phyloP scores from a whole-genome alignment of 208 protist genomes.

The Trypanosomatidae sp. region DNA sequence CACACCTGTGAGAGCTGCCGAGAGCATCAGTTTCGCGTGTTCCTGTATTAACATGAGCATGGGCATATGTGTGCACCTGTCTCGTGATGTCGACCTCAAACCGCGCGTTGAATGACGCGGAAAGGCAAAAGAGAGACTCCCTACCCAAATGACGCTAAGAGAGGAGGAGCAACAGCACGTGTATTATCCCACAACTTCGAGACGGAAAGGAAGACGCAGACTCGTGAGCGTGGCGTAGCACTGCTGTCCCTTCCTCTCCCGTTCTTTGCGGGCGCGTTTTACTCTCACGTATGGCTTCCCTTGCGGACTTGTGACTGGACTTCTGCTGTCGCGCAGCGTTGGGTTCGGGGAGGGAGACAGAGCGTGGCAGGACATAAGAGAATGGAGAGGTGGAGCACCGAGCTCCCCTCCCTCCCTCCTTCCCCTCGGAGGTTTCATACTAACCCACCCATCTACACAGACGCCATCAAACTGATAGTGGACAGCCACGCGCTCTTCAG shows the following conservation, averaged over 20 bases:
- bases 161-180: background rate
- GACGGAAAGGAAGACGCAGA: background rate
- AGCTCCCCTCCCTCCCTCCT: background rate
- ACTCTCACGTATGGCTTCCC: background rate
- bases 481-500: background rate
- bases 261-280: background rate
- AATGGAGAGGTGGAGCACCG: background rate
- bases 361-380: background rate
- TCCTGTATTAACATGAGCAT: background rate
- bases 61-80: background rate
- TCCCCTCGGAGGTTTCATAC: background rate
- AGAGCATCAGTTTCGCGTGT: background rate
- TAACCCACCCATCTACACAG: background rate
- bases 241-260: background rate
- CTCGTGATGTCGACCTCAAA: background rate
- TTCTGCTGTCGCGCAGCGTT: background rate
- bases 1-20: conserved; percentile 27
- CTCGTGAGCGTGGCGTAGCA: background rate
- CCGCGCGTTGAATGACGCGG: background rate
- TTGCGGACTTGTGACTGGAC: background rate
- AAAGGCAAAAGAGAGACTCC: background rate
- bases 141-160: background rate
- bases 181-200: background rate
- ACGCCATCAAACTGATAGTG: background rate
- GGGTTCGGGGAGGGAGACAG: background rate